phyloP scores from a whole-genome alignment of 2,329 filamentous ascomycete species.

The Fusarium dlaminii region DNA sequence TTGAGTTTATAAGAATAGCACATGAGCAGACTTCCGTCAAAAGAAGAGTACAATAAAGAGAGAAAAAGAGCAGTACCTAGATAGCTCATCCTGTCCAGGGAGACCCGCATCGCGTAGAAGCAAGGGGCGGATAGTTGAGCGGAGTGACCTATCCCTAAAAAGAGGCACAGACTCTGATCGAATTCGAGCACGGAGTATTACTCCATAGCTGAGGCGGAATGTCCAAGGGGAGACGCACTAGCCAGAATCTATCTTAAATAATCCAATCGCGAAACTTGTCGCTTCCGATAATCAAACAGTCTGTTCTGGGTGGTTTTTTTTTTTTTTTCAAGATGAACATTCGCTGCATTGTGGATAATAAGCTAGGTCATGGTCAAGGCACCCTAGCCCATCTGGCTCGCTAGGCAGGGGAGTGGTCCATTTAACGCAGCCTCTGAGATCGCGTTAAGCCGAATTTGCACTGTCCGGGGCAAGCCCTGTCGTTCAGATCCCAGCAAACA shows the following conservation, averaged over 20 bases:
- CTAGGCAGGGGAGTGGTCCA: slow-evolving; percentile 17
- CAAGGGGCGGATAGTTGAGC: slow-evolving; percentile 36
- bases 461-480: slow-evolving; percentile 39
- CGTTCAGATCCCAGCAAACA: slow-evolving; percentile 33
- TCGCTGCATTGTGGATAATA: slow-evolving; percentile 4
- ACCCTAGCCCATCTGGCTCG: slow-evolving; percentile 7
- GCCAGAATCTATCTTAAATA: background rate
- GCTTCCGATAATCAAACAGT: slow-evolving; percentile 7
- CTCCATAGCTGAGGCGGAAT: slow-evolving; percentile 1
- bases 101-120: slow-evolving; percentile 34
- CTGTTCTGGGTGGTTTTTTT: background rate
- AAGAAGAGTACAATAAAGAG: background rate
- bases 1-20: background rate
- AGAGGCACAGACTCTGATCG: slow-evolving; percentile 16
- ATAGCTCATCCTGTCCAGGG: slow-evolving; percentile 6
- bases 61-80: background rate
- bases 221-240: background rate
- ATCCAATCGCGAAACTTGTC: slow-evolving; percentile 21
- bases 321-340: background rate
- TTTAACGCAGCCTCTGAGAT: slow-evolving; percentile 37
- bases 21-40: background rate
- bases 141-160: slow-evolving; percentile 33
- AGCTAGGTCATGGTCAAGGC: background rate
- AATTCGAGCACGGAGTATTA: background rate
- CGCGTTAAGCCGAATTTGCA: slow-evolving; percentile 30